Conservation (phyloP, 805 yeast genomes). For the Vanderwaltozyma polyspora region DNA sequence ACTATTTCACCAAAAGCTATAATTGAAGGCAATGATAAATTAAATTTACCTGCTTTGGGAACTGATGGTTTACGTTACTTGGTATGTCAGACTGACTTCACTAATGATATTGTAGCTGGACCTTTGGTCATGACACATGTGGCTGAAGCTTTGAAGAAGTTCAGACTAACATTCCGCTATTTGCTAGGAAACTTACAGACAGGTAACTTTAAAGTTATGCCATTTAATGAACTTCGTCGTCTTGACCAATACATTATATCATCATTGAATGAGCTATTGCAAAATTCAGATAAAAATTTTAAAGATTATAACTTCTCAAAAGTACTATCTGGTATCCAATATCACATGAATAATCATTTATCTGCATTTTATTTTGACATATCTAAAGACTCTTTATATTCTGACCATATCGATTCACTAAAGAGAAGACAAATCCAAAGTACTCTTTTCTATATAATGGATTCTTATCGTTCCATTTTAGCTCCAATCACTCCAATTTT, state of each 20-base stretch:
- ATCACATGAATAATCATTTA: slow-evolving; percentile 61
- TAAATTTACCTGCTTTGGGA: slow-evolving; percentile 55
- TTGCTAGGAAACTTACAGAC: slow-evolving; percentile 65
- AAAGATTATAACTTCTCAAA: slow-evolving; percentile 53
- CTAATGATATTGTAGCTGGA: slow-evolving; percentile 68
- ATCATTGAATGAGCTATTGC: slow-evolving; percentile 39
- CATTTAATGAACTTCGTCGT: slow-evolving; percentile 30
- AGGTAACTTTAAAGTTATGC: slow-evolving; percentile 28
- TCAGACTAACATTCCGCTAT: slow-evolving; percentile 71
- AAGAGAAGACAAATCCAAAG: slow-evolving; percentile 41
- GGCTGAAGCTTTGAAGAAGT: slow-evolving; percentile 68
- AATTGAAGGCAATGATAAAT: slow-evolving; percentile 45
- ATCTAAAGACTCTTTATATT: slow-evolving; percentile 75
- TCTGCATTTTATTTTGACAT: slow-evolving; percentile 82
- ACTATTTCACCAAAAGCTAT: slow-evolving; percentile 58
- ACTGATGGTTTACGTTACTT: slow-evolving; percentile 85
- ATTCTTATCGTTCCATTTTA: slow-evolving; percentile 51
- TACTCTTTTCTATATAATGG: slow-evolving; percentile 49
- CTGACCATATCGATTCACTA: slow-evolving; percentile 40
- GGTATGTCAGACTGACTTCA: slow-evolving; percentile 82
- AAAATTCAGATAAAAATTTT: slow-evolving; percentile 35
- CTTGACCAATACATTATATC: slow-evolving; percentile 57
- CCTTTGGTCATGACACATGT: slow-evolving; percentile 63
- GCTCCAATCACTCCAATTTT: slow-evolving; percentile 77
- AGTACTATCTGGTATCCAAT: slow-evolving; percentile 55